phyloP scores from a whole-genome alignment of 331 rosid genomes.

The Malus hybrid region DNA sequence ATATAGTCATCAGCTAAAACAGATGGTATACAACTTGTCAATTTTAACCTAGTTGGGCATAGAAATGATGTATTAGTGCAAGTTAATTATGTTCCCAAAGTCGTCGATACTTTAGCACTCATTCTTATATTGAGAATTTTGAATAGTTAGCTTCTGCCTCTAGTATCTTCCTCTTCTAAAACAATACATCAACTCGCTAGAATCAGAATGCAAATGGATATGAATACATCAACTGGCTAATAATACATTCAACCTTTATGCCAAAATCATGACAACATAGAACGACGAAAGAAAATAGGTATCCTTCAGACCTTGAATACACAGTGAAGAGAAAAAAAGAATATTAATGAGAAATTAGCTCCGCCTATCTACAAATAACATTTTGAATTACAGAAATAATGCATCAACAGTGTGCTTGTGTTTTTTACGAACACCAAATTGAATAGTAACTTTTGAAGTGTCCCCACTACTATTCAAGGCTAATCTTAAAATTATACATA shows the following conservation, averaged over 20 bases:
- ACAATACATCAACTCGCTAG: not conserved
- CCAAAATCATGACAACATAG: not conserved
- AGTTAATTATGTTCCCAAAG: not conserved
- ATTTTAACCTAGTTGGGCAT: not conserved
- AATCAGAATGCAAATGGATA: not conserved
- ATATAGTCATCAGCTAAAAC: constrained; percentile 7
- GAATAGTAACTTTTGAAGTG: not conserved
- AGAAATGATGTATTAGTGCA: not conserved
- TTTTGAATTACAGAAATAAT: not conserved
- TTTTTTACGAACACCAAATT: not conserved
- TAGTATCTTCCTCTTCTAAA: constrained; percentile 3
- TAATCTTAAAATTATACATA: not conserved
- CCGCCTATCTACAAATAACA: not conserved
- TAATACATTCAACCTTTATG: not conserved
- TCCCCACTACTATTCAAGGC: not conserved
- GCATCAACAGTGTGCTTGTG: not conserved
- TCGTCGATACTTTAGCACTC: not conserved
- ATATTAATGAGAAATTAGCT: not conserved
- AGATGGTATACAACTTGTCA: not conserved
- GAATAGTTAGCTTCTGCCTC: not conserved
- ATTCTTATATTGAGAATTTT: not conserved
- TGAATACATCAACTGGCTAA: no score
- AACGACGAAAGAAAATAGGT: not conserved
- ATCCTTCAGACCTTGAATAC: not conserved
- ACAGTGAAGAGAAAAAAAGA: not conserved